Evolutionary conservation across 2,329 filamentous ascomycete species (phyloP).

Genomic region (Colletotrichum sp.): DNA sequence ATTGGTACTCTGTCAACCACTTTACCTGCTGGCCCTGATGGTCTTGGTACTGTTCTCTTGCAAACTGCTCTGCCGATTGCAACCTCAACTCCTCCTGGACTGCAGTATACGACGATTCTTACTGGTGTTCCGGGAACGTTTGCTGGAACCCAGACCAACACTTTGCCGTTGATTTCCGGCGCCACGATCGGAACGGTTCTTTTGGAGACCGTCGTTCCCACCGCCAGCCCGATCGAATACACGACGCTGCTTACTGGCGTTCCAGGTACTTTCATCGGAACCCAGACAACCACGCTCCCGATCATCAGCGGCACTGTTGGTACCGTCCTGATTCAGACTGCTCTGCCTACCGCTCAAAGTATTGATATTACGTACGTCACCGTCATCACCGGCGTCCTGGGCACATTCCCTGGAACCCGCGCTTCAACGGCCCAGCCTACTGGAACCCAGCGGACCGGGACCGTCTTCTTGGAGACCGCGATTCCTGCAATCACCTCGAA

Average conservation of each 20-base stretch:
- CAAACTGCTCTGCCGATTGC: not conserved
- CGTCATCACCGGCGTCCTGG: not conserved
- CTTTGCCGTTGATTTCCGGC: not conserved
- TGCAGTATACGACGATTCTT: not conserved
- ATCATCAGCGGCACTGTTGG: not conserved
- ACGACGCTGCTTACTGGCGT: not conserved
- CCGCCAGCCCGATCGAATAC: not conserved
- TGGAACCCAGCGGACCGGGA: not conserved
- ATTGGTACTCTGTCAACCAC: not conserved
- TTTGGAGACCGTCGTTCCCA: not conserved
- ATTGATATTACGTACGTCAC: not conserved
- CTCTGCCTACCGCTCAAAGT: not conserved
- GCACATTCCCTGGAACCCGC: not conserved
- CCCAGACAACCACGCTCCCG: not conserved
- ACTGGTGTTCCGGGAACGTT: not conserved
- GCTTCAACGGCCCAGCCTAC: not conserved
- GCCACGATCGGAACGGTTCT: not conserved
- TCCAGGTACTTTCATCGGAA: not conserved
- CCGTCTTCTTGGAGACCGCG: not conserved
- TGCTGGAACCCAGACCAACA: not conserved
- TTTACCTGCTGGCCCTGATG: not conserved
- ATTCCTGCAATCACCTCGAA: not conserved
- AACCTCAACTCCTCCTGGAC: not conserved
- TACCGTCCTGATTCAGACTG: not conserved
- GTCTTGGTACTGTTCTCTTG: not conserved